Evolutionary conservation across 257 asterid genomes (phyloP), one percentile per base, ranked within the genome.

Genomic region (Nicotiana noctiflora): DNA sequence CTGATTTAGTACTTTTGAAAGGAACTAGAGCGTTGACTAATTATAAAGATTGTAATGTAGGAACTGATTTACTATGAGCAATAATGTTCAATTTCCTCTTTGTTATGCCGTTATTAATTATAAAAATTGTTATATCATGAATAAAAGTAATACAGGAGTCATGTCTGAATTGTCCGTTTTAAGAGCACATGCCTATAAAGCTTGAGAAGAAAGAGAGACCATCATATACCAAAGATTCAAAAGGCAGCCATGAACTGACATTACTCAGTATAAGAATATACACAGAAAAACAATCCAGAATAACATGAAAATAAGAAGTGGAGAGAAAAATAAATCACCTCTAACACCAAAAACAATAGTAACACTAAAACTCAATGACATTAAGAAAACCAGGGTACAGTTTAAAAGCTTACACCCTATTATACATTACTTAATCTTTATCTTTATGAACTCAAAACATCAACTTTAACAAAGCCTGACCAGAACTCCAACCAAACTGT

Each of bases 341-440:
- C 78, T 74, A 74, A 49, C 61, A 49, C 25, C 37, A 21, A 72
- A 72, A 72, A 46, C 40, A 49, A 59, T 46, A 44, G 21, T 23
- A 70, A 70, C 59, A 70, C 57, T 40, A 72, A 46, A 14, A 49
- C 61, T 23, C 9, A 3, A 21, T 14, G 61, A 46, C 78, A 74
- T 14, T 14, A 74, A 49, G 14, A 49, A 72, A 49, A 74, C 61
- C 25, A 7, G 61, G 61, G 44, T 23, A 49, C 78, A 3, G 17
- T 46, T 32, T 74, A 49, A 74, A 72, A 49, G 61, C 78, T 74
- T 23, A 74, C 61, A 74, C 21, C 78, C 78, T 49, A 74, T 49
- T 74, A 72, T 23, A 72, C 37, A 72, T 34, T 23, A 67, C 6
- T 21, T n/a, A 74, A 70, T 18, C 77, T 49, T 74, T 59, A 6